phyloP scores from a whole-genome alignment of 73 alveolate genomes.

The Symbiodinium pilosum region DNA sequence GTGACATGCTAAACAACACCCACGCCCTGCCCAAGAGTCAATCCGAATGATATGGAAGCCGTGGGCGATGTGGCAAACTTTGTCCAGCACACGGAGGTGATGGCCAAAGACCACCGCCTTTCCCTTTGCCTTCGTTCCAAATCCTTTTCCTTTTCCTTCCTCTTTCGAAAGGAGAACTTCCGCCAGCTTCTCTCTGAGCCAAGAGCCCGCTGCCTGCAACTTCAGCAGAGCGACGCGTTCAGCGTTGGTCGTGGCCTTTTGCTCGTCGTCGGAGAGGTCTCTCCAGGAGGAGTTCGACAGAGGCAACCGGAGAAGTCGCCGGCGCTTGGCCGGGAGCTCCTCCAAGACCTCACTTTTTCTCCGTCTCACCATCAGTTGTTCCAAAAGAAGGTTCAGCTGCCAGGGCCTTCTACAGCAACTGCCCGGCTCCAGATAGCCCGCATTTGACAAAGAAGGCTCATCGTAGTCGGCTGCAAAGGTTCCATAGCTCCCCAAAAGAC shows the following conservation, averaged over 20 bases:
- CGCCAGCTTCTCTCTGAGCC: conserved; percentile 33
- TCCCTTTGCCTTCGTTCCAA: neutral
- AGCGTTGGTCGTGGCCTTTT: neutral
- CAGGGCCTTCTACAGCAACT: conserved; percentile 24
- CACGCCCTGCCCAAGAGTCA: neutral
- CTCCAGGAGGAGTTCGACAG: neutral
- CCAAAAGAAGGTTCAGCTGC: conserved; percentile 60
- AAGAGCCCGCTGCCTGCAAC: conserved; percentile 36
- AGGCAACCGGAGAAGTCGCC: conserved; percentile 50
- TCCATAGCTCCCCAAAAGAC: conserved; percentile 24
- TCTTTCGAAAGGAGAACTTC: too few species aligned
- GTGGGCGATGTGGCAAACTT: neutral
- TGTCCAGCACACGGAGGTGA: conserved; percentile 66
- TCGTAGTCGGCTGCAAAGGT: conserved; percentile 54
- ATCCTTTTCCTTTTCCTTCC: too few species aligned
- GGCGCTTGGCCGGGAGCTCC: conserved; percentile 34
- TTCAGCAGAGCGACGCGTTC: conserved; percentile 70
- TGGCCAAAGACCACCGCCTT: conserved; percentile 48
- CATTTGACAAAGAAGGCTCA: conserved; percentile 22
- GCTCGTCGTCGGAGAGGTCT: conserved; percentile 21
- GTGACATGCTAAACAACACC: neutral
- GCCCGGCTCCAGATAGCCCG: conserved; percentile 20
- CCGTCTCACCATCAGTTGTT: conserved; percentile 57
- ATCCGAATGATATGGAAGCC: neutral
- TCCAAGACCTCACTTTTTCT: conserved; percentile 60